A percentile compares a stretch with the other conserved stretches of the same genome.
Evolutionary conservation across 164 flowering plant genomes (phyloP).

Genomic region (Cinnamomum micranthum): DNA sequence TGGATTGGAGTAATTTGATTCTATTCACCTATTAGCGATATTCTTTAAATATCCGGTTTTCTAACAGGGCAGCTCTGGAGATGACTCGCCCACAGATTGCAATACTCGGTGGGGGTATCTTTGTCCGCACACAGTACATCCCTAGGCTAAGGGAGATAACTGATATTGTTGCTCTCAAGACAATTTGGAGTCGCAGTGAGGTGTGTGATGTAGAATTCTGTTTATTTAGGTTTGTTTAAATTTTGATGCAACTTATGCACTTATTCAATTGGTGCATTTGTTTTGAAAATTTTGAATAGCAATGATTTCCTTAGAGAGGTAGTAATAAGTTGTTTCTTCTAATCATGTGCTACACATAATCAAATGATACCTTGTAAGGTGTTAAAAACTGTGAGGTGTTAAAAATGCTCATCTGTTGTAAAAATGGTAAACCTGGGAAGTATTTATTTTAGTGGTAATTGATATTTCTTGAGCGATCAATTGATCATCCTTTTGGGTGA

Average conservation of each 20-base stretch:
- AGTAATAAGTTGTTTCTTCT: neutral
- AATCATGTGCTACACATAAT: neutral
- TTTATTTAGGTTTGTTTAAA: neutral
- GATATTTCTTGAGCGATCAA: neutral
- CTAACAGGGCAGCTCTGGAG: slow-evolving; percentile 8
- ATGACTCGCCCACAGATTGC: slow-evolving; percentile 64
- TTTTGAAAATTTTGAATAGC: neutral
- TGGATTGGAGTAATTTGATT: neutral
- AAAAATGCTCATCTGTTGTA: neutral
- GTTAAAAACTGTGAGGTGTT: neutral
- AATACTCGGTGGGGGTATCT: slow-evolving; percentile 81
- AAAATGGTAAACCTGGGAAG: neutral
- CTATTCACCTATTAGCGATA: neutral
- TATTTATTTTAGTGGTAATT: neutral
- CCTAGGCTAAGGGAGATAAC: slow-evolving; percentile 83
- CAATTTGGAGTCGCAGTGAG: slow-evolving; percentile 87
- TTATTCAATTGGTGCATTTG: neutral
- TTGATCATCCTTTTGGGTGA: neutral
- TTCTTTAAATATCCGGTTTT: neutral
- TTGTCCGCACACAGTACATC: slow-evolving; percentile 71
- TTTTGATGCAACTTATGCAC: neutral
- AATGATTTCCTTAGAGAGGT: neutral
- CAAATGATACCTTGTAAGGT: neutral
- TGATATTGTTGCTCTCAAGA: slow-evolving; percentile 45
- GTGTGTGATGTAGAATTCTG: slow-evolving; percentile 21